Evolutionary conservation across 2,329 filamentous ascomycete species (phyloP).

Genomic region (Ophiosphaerella korrae): DNA sequence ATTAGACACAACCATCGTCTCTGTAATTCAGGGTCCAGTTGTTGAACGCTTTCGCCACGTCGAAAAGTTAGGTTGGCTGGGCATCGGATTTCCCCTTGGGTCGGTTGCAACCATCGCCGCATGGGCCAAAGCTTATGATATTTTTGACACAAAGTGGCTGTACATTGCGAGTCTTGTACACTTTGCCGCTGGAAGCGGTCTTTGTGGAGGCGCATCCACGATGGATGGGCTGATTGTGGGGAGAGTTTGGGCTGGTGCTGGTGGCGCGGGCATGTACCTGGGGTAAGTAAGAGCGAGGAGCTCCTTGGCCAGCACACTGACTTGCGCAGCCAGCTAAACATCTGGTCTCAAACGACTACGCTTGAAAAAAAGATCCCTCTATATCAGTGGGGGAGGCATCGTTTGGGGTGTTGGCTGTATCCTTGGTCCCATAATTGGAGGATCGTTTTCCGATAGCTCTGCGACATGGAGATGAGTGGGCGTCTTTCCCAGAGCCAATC

Average conservation of each 20-base stretch:
- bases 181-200: constrained; percentile 39
- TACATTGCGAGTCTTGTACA: constrained; percentile 18
- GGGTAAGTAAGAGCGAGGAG: constrained; percentile 31
- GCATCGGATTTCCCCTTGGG: constrained; percentile 35
- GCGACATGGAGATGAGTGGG: background rate
- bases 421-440: constrained; percentile 41
- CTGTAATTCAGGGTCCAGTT: constrained; percentile 37
- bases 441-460: constrained; percentile 26
- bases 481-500: background rate
- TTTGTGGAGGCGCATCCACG: constrained; percentile 41
- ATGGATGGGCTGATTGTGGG: constrained; percentile 48
- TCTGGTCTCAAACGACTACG: constrained; percentile 33
- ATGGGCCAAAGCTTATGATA: constrained; percentile 46
- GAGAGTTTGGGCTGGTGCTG: constrained; percentile 52
- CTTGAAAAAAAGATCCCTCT: constrained; percentile 39
- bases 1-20: constrained; percentile 33
- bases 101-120: constrained; percentile 17
- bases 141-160: constrained; percentile 54
- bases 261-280: constrained; percentile 50
- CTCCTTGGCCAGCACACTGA: constrained; percentile 11
- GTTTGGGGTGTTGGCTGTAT: constrained; percentile 52
- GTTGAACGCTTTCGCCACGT: constrained; percentile 31
- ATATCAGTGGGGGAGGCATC: constrained; percentile 38
- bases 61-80: constrained; percentile 32
- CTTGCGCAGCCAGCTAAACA: constrained; percentile 8